Evolutionary conservation across 129 eudicot genomes (phyloP).

Genomic region (Cynara cardunculus): DNA sequence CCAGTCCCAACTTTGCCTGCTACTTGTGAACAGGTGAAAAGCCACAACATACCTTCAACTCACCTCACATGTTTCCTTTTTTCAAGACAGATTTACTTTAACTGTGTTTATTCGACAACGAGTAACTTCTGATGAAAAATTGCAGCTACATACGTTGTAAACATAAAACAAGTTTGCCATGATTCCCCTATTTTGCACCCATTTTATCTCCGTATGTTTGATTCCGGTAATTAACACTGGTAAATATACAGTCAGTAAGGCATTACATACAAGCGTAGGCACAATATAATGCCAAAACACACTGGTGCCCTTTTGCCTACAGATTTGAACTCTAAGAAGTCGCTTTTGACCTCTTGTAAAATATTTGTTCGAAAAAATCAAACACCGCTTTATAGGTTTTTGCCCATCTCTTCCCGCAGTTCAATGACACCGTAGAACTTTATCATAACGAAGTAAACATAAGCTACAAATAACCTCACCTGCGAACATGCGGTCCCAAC

Average conservation of each 20-base stretch:
- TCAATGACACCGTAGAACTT: conserved; percentile 7
- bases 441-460: neutral
- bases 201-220: neutral
- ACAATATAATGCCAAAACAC: neutral
- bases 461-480: conserved; percentile 40
- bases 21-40: neutral
- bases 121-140: neutral
- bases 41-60: neutral
- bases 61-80: neutral
- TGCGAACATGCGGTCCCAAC: conserved; percentile 94
- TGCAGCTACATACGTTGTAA: neutral
- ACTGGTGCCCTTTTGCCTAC: neutral
- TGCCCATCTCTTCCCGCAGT: conserved; percentile 11
- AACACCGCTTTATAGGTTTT: neutral
- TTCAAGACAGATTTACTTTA: neutral
- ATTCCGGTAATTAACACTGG: neutral
- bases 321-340: neutral
- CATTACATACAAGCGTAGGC: neutral
- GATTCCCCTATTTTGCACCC: neutral
- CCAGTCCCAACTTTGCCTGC: neutral
- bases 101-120: neutral
- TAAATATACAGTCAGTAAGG: neutral
- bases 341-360: neutral
- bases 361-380: neutral
- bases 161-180: neutral